Base-by-base conservation (phyloP, 2,329 filamentous ascomycete species). In the Didymella pomorum region DNA sequence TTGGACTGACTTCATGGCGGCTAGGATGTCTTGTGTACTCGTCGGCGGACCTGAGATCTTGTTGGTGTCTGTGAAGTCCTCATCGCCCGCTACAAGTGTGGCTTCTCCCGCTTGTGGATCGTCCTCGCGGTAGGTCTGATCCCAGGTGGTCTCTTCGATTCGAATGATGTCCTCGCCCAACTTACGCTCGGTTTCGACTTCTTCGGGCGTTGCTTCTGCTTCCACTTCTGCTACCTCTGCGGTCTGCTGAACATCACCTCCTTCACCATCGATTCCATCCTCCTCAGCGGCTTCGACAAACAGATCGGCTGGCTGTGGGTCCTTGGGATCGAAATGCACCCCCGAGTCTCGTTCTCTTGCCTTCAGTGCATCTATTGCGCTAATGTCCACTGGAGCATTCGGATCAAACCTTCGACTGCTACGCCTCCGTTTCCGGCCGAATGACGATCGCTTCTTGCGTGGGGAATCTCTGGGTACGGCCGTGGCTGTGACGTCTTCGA, bases 351-450 rank as follows among this genome's bases (percentile, higher is more conserved):
- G 61, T 59, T 71, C 67, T 46, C 59, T 60, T 16, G 60, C 67
- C 31, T 67, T 68, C 11, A 72, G 42, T 23, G 56, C 62, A 16
- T 67, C 63, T 2, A 74, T 63, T 12, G 67, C 60, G 4, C 56
- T 55, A 8, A 62, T n/a, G 42, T 75, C 67, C 18, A 70, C 41
- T 10, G 61, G 52, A 1, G 65, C 71, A 28, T 70, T 66, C 6
- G 68, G 71, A 51, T 74, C 65, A 26, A 72, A 75, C 37, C 65
- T 74, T 29, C 69, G 65, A 49, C 69, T 71, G 51, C 71, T 71
- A 16, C 70, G 70, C 53, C 70, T 66, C 53, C 67, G 58, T 5
- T 67, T 60, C 33, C 65, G 62, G 28, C 68, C 66, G 48, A 72
- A 71, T 0, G 73, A 75, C n/a, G 56, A 60, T 44, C 69, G 64